phyloP scores from a whole-genome alignment of 2,329 filamentous ascomycete genomes.

The Fusarium coicis region DNA sequence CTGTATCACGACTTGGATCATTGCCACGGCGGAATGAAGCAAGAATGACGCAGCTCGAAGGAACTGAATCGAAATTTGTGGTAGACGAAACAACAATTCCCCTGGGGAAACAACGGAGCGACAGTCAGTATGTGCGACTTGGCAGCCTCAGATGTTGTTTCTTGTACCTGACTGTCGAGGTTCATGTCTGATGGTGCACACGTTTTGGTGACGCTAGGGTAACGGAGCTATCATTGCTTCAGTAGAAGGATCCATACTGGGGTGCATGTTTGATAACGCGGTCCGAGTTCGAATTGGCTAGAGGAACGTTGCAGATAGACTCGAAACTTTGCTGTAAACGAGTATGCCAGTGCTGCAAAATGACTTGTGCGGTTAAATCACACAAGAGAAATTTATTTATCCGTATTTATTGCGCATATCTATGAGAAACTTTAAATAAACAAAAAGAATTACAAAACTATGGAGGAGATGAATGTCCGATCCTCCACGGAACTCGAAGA shows the following conservation, averaged over 20 bases:
- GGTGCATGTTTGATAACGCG: constrained; percentile 11
- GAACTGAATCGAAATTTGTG: neutral
- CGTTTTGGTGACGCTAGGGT: constrained; percentile 9
- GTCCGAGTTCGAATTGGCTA: constrained; percentile 7
- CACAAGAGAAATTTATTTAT: neutral
- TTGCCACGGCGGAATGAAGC: constrained; percentile 25
- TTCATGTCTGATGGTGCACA: neutral
- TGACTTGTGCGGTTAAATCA: neutral
- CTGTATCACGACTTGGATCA: constrained; percentile 12
- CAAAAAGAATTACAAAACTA: neutral
- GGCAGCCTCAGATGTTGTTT: neutral
- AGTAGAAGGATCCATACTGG: neutral
- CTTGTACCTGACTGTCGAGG: constrained; percentile 1
- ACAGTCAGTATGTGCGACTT: neutral
- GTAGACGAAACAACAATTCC: constrained; percentile 4
- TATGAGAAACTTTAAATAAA: neutral
- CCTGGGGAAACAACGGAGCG: neutral
- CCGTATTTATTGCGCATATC: neutral
- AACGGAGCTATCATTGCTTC: constrained; percentile 8
- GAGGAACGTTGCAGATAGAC: neutral
- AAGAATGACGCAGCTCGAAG: constrained; percentile 31
- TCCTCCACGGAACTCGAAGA: constrained; percentile 5
- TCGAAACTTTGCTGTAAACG: neutral
- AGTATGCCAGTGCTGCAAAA: neutral
- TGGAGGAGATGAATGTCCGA: constrained; percentile 14